These are phyloP conservation scores for Calonectria honghensis DNA, from an alignment of 2,329 filamentous ascomycete genomes.

Conservation along the genomic window DNA sequence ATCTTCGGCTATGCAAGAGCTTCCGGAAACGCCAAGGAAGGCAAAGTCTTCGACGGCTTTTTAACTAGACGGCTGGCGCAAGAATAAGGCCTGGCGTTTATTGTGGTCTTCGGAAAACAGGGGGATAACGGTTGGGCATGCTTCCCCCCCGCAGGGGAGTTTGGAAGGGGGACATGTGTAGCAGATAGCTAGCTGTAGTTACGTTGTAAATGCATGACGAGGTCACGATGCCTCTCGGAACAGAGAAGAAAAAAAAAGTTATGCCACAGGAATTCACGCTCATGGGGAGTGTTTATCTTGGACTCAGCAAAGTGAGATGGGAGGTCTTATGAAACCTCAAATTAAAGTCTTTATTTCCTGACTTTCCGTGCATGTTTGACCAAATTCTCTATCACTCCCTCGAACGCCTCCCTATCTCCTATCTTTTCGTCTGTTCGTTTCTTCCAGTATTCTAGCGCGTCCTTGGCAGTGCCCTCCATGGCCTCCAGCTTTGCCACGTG, in stretches of 20 bases:
- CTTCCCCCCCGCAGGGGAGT: conserved; percentile 35
- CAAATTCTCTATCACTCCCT: conserved; percentile 96
- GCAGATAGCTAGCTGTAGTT: conserved; percentile 49
- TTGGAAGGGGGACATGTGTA: conserved; percentile 43
- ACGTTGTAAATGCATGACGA: conserved; percentile 53
- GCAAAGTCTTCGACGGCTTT: conserved; percentile 49
- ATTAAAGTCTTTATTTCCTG: conserved; percentile 75
- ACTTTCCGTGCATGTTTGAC: conserved; percentile 93
- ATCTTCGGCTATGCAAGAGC: conserved; percentile 48
- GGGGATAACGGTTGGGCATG: conserved; percentile 42
- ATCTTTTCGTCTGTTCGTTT: conserved; percentile 89
- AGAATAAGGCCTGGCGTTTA: conserved; percentile 53
- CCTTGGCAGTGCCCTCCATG: conserved; percentile 82
- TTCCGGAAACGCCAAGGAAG: conserved; percentile 48
- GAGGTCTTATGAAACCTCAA: conserved; percentile 14
- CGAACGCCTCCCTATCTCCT: conserved; percentile 93
- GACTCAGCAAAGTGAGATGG: neutral
- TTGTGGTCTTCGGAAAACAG: conserved; percentile 47
- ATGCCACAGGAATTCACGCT: conserved; percentile 45
- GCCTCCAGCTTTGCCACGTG: conserved; percentile 83
- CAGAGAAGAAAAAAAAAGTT: conserved; percentile 47
- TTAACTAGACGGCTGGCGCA: conserved; percentile 56
- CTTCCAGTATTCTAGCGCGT: conserved; percentile 91
- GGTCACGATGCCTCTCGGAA: conserved; percentile 48
- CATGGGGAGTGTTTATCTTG: conserved; percentile 48